Conservation (phyloP, 495 filamentous ascomycete species). For the Aspergillus sclerotioniger region DNA sequence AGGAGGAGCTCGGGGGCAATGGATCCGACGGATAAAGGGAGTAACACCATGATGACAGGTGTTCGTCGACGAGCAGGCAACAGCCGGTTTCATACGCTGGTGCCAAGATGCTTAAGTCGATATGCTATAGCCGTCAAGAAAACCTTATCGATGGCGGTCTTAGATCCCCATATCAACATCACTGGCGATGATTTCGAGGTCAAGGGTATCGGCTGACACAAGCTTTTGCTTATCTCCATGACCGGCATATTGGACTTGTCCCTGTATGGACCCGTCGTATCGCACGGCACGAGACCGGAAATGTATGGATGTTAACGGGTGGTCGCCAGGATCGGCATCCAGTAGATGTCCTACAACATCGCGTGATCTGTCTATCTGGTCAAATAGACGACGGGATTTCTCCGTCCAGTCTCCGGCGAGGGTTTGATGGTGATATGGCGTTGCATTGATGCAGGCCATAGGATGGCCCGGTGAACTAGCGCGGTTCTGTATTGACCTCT, state of each 20-base stretch:
- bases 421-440: conserved; percentile 67
- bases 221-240: conserved; percentile 57
- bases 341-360: conserved; percentile 56
- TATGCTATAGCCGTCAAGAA: conserved; percentile 34
- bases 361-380: conserved; percentile 62
- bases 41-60: no score
- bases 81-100: no score
- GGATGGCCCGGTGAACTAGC: not conserved
- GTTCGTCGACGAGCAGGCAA: no score
- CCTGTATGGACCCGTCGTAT: conserved; percentile 58
- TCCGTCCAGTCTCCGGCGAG: conserved; percentile 66
- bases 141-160: conserved; percentile 36
- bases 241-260: conserved; percentile 58
- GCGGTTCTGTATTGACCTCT: no score
- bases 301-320: conserved; percentile 45
- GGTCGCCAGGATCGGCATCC: conserved; percentile 60
- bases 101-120: no score
- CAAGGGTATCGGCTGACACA: conserved; percentile 54
- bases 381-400: conserved; percentile 64
- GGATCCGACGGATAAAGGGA: no score
- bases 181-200: conserved; percentile 58
- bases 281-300: conserved; percentile 51
- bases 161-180: conserved; percentile 46
- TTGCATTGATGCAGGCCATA: conserved; percentile 47
- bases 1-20: no score